A percentile compares a stretch with the other conserved stretches of the same genome.
Evolutionary conservation across 2,329 filamentous ascomycete genomes (phyloP).

Genomic region (Hypocreales sp.): DNA sequence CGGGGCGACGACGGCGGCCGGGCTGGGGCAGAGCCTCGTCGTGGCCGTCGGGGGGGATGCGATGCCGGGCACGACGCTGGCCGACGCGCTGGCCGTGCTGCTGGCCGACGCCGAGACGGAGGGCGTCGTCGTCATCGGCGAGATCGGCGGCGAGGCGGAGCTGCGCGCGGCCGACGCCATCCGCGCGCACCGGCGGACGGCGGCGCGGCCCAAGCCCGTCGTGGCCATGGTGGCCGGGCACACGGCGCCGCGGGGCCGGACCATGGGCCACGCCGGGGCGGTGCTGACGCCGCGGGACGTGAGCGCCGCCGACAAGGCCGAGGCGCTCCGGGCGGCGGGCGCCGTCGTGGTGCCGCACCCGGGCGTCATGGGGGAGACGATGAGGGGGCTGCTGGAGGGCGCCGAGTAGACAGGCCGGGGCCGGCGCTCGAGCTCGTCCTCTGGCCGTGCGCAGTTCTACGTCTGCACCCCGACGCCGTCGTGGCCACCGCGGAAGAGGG

Average conservation of each 20-base stretch:
- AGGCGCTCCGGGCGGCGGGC: conserved; percentile 18
- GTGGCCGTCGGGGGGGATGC: conserved; percentile 68
- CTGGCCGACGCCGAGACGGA: conserved; percentile 53
- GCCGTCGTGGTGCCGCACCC: conserved; percentile 22
- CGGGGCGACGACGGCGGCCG: conserved; percentile 56
- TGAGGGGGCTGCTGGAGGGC: conserved; percentile 16
- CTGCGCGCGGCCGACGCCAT: conserved; percentile 59
- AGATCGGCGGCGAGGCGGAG: conserved; percentile 56
- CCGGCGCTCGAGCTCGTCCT: no score
- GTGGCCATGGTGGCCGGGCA: conserved; percentile 51
- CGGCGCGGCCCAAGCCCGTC: conserved; percentile 44
- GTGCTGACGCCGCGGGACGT: conserved; percentile 22
- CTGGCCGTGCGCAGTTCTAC: no score
- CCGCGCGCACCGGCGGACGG: conserved; percentile 41
- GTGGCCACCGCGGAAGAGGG: no score
- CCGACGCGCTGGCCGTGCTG: conserved; percentile 53
- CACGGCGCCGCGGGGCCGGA: conserved; percentile 40
- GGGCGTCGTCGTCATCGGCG: conserved; percentile 57
- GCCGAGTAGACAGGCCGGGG: no score
- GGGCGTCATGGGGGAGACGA: conserved; percentile 18
- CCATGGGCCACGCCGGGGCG: conserved; percentile 63
- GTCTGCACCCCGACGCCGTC: no score
- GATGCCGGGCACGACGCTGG: conserved; percentile 56
- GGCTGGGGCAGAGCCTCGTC: conserved; percentile 61
- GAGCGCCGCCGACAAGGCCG: conserved; percentile 16